Evolutionary conservation across 306 rosid species (phyloP).

Genomic region (Trifolium dubium): DNA sequence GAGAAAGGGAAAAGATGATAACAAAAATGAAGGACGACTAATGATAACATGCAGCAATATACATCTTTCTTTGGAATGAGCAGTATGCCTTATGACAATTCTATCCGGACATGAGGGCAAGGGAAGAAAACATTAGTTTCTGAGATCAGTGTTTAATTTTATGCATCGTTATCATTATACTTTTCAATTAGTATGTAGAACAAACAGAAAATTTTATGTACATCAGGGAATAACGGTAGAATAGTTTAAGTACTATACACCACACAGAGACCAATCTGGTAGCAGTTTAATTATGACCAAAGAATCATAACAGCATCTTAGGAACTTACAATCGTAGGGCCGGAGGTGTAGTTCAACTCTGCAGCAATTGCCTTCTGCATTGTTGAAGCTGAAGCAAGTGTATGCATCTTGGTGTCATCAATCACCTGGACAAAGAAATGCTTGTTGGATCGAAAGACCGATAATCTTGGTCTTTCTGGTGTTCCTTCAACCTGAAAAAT

Average conservation of each 20-base stretch:
- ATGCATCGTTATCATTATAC: slow-evolving; percentile 2
- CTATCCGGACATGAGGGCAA: background rate
- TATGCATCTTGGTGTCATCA: slow-evolving; percentile 91
- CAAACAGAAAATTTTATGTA: slow-evolving; percentile 2
- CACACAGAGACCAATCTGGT: slow-evolving; percentile 12
- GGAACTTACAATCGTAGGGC: slow-evolving; percentile 86
- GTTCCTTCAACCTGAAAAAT: slow-evolving; percentile 86
- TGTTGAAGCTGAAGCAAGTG: slow-evolving; percentile 93
- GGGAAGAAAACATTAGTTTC: background rate
- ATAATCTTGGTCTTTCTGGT: slow-evolving; percentile 87
- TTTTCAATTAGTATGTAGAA: background rate
- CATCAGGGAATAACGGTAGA: background rate
- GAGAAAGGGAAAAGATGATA: background rate
- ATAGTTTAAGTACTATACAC: slow-evolving; percentile 5
- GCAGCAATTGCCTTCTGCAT: slow-evolving; percentile 78
- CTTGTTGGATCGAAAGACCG: slow-evolving; percentile 92
- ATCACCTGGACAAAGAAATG: slow-evolving; percentile 94
- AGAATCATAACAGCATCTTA: slow-evolving; percentile 2
- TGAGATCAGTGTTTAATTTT: background rate
- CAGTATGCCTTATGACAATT: background rate
- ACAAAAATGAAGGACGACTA: background rate
- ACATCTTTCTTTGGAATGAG: no score
- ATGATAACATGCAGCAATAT: background rate
- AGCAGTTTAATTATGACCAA: slow-evolving; percentile 11
- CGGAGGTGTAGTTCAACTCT: slow-evolving; percentile 71